Conservation (phyloP, 768 basidiomycete species). For the Lyophyllum semitale region DNA sequence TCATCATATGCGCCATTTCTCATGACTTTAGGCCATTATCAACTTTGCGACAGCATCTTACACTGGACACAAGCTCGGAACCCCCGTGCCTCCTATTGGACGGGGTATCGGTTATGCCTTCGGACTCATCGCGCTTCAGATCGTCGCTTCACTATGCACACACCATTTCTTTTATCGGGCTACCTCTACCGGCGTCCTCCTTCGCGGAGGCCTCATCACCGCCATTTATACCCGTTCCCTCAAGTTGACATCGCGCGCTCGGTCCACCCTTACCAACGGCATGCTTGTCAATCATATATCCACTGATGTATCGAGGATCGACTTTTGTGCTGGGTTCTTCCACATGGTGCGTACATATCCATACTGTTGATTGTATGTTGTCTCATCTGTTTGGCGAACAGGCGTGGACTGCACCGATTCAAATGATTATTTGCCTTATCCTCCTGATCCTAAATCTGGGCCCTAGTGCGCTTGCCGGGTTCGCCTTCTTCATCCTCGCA, state of each 20-base stretch:
- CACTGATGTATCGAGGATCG: conserved; percentile 88
- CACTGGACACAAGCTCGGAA: conserved; percentile 38
- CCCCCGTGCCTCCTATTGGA: conserved; percentile 41
- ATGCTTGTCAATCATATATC: conserved; percentile 94
- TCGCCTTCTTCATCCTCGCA: conserved; percentile 62
- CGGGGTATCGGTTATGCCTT: conserved; percentile 77
- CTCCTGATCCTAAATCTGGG: conserved; percentile 78
- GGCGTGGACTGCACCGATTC: conserved; percentile 76
- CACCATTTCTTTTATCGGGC: conserved; percentile 87
- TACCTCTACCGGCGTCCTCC: conserved; percentile 73
- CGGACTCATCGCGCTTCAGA: conserved; percentile 66
- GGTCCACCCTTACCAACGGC: conserved; percentile 82
- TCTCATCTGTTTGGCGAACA: conserved; percentile 10
- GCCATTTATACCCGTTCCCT: conserved; percentile 83
- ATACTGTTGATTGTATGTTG: background rate
- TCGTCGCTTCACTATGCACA: conserved; percentile 64
- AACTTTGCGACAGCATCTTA: conserved; percentile 70
- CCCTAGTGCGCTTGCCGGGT: conserved; percentile 55
- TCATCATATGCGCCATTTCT: background rate
- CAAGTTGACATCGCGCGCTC: conserved; percentile 73
- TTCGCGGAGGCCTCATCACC: conserved; percentile 84
- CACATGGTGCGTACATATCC: conserved; percentile 52
- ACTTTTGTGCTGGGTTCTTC: conserved; percentile 82
- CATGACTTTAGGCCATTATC: conserved; percentile 58
- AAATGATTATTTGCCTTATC: conserved; percentile 74